A percentile compares a stretch with the other conserved stretches of the same genome.
These are phyloP conservation scores for Aristolochia californica DNA, from an alignment of 164 flowering plant genomes.

Conservation along the genomic window DNA sequence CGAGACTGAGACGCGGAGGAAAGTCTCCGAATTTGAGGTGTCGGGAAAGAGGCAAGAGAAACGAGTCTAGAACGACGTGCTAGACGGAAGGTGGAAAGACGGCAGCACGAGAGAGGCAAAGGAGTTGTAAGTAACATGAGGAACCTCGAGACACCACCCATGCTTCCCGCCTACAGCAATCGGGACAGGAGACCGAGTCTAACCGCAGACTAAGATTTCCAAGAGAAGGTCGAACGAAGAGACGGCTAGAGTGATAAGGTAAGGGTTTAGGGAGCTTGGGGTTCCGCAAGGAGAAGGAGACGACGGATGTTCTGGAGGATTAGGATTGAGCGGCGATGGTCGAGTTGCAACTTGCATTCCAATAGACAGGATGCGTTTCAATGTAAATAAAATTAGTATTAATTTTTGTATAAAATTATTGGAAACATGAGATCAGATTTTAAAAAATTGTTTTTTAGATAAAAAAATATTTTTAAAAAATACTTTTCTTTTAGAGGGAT, in stretches of 20 bases:
- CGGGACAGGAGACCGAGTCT: too few species aligned
- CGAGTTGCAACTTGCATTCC: neutral
- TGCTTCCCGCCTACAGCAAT: neutral
- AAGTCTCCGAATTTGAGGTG: slow-evolving; percentile 3
- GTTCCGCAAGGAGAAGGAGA: too few species aligned
- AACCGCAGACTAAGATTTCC: too few species aligned
- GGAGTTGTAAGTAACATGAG: slow-evolving; percentile 29
- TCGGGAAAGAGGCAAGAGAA: slow-evolving; percentile 1
- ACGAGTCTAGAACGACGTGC: slow-evolving; percentile 11
- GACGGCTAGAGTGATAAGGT: too few species aligned
- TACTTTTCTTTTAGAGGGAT: neutral
- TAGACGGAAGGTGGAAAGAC: slow-evolving; percentile 7
- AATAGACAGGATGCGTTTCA: neutral
- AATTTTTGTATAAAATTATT: too few species aligned
- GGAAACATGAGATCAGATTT: too few species aligned
- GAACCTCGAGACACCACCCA: slow-evolving; percentile 35
- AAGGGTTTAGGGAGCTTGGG: too few species aligned
- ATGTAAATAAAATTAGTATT: neutral
- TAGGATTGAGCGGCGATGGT: neutral
- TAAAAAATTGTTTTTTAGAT: too few species aligned
- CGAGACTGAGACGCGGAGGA: slow-evolving; percentile 6
- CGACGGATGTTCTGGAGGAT: neutral
- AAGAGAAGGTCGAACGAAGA: too few species aligned
- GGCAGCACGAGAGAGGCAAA: slow-evolving; percentile 21
- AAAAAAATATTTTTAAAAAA: too few species aligned